These are phyloP conservation scores for Colletotrichum noveboracense DNA, from an alignment of 2,329 filamentous ascomycete species.

Conservation along the genomic window DNA sequence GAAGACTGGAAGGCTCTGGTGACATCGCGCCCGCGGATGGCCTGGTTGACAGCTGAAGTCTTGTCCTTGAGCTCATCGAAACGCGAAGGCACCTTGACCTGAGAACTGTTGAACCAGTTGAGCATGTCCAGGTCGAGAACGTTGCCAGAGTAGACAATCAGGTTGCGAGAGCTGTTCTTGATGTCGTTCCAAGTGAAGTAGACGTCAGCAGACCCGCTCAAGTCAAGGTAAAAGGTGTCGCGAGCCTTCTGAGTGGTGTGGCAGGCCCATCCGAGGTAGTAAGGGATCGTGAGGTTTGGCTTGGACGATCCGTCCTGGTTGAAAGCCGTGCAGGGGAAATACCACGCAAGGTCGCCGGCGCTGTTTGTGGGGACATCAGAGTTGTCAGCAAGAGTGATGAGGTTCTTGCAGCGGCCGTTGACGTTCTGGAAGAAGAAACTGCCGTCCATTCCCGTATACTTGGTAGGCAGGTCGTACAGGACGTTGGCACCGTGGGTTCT, in stretches of 20 bases:
- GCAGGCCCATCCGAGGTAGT: slow-evolving; percentile 87
- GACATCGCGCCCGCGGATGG: slow-evolving; percentile 82
- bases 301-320: slow-evolving; percentile 89
- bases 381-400: slow-evolving; percentile 74
- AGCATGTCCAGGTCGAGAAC: slow-evolving; percentile 91
- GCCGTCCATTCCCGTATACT: slow-evolving; percentile 87
- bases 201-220: slow-evolving; percentile 79
- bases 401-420: slow-evolving; percentile 91
- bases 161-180: slow-evolving; percentile 84
- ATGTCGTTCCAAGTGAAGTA: slow-evolving; percentile 97
- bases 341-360: slow-evolving; percentile 84
- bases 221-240: slow-evolving; percentile 73
- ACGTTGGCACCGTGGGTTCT: slow-evolving; percentile 72
- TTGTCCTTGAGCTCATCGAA: slow-evolving; percentile 83
- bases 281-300: slow-evolving; percentile 75
- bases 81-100: slow-evolving; percentile 76
- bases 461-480: slow-evolving; percentile 82
- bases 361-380: slow-evolving; percentile 83
- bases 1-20: slow-evolving; percentile 85
- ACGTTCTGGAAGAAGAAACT: slow-evolving; percentile 99
- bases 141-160: slow-evolving; percentile 92
- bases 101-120: slow-evolving; percentile 84
- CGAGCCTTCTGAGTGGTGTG: slow-evolving; percentile 78
- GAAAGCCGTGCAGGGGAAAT: slow-evolving; percentile 91
- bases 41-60: slow-evolving; percentile 60